phyloP scores from a whole-genome alignment of 2,329 filamentous ascomycete species.

The Zopfia rhizophila region DNA sequence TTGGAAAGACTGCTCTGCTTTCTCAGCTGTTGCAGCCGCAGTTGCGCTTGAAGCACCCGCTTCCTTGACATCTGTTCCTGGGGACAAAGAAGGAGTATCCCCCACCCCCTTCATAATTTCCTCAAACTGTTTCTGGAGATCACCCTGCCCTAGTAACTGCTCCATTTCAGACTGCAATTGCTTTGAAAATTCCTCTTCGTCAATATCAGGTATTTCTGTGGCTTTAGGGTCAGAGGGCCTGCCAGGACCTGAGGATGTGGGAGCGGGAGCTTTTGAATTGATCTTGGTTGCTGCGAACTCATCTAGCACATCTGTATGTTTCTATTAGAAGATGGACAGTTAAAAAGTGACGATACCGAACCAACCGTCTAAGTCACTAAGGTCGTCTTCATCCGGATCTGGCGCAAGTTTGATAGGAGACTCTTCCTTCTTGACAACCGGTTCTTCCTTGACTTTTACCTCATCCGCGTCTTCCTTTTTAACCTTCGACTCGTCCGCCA shows the following conservation, averaged over 20 bases:
- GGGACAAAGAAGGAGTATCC: conserved; percentile 51
- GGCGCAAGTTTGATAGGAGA: conserved; percentile 63
- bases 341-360: conserved; percentile 7
- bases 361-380: conserved; percentile 89
- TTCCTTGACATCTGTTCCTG: conserved; percentile 42
- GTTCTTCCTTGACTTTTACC: conserved; percentile 29
- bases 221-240: conserved; percentile 45
- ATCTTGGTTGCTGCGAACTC: conserved; percentile 80
- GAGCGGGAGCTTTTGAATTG: conserved; percentile 56
- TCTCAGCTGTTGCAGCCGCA: conserved; percentile 37
- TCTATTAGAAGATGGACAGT: conserved; percentile 17
- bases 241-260: conserved; percentile 52
- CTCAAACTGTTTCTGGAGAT: conserved; percentile 83
- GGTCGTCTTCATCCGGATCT: conserved; percentile 91
- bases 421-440: conserved; percentile 3
- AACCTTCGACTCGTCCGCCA: conserved; percentile 36
- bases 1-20: conserved; percentile 78
- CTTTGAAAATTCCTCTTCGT: conserved; percentile 82
- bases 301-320: conserved; percentile 82
- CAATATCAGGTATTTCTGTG: conserved; percentile 40
- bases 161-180: conserved; percentile 93
- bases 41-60: conserved; percentile 41
- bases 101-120: conserved; percentile 77
- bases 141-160: conserved; percentile 76
- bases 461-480: conserved; percentile 24